Evolutionary conservation across 2,329 filamentous ascomycete species (phyloP), one percentile per base, ranked within the genome.

Genomic region (Aureobasidium sp.): DNA sequence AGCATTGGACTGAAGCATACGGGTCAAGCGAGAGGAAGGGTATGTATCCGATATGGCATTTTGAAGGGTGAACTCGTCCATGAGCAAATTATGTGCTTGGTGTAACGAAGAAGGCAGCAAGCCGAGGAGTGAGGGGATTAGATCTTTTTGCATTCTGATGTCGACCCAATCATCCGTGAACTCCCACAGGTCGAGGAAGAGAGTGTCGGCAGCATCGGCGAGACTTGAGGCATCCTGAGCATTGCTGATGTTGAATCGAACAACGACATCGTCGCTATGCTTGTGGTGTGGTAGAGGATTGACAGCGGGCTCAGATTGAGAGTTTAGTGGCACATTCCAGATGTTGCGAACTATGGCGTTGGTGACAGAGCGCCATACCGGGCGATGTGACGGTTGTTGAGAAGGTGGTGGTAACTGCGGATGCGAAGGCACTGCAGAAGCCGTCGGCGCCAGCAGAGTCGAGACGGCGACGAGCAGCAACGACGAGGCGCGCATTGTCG

Each of bases 161-260:
- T 99, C 94, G 29, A 94, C 89, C 79, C 88, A 94, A 64, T 90
- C 83, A 20, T 86, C 80, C 6, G 87, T 89, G 67, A 89, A 91
- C 26, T 90, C 87, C 94, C 94, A 99, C 1, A 97, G 84, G 71
- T 99, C 94, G 46, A 97, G 79, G 68, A 94, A 88, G 27, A 97
- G 82, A 20, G 85, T 84, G 64, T 88, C 82, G 0, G 87, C 82
- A 3, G 90, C 91, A 62, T 88, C 83, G n/a, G 86, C 82, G 62
- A 96, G 78, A 1, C 87, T 87, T 37, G 77, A 75, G 63, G 89
- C 87, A 70, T 96, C 89, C 24, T 85, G 81, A 3, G 80, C 74
- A 29, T 83, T 86, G 65, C 82, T 86, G 61, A 97, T 78, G 70
- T 88, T 90, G 81, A 97, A 97, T 43, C 94, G 87, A 65, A 97